Percentiles rank a stretch among this genome's conserved stretches.
Conservation (phyloP, 345 rosid species). For the Heritiera littoralis region DNA sequence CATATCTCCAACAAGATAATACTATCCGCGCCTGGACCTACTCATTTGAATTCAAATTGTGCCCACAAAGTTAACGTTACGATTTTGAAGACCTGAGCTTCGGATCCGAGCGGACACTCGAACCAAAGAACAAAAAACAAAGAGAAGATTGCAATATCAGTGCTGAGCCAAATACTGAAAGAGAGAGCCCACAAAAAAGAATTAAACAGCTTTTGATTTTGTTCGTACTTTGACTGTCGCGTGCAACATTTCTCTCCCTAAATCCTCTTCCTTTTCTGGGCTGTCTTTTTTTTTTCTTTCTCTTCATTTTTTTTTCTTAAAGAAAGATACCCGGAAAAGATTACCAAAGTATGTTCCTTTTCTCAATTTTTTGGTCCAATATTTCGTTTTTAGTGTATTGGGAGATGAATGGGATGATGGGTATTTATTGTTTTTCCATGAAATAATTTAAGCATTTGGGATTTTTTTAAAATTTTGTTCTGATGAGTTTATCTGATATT, state of each 20-base stretch:
- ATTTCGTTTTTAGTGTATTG: slow-evolving; percentile 2
- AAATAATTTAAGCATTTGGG: background rate
- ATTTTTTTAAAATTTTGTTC: background rate
- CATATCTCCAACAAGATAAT: slow-evolving; percentile 9
- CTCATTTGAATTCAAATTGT: slow-evolving; percentile 36
- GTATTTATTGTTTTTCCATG: background rate
- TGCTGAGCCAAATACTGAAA: background rate
- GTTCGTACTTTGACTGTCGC: background rate
- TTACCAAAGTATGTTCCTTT: slow-evolving; percentile 3
- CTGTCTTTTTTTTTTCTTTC: background rate
- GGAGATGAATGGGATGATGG: slow-evolving; percentile 10
- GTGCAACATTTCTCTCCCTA: slow-evolving; percentile 10
- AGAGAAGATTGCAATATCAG: background rate
- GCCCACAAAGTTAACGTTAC: slow-evolving; percentile 29
- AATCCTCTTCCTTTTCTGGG: background rate
- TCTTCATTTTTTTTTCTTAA: background rate
- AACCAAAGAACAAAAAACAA: background rate
- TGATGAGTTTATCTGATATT: slow-evolving; percentile 9
- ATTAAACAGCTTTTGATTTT: background rate
- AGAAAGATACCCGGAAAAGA: background rate
- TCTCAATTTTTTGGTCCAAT: background rate
- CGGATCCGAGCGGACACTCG: slow-evolving; percentile 17
- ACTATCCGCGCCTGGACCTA: slow-evolving; percentile 17
- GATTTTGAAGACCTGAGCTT: slow-evolving; percentile 1
- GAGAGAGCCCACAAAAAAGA: background rate